Conservation (phyloP, 2,329 filamentous ascomycete genomes). For the Xylariaceae sp. region DNA sequence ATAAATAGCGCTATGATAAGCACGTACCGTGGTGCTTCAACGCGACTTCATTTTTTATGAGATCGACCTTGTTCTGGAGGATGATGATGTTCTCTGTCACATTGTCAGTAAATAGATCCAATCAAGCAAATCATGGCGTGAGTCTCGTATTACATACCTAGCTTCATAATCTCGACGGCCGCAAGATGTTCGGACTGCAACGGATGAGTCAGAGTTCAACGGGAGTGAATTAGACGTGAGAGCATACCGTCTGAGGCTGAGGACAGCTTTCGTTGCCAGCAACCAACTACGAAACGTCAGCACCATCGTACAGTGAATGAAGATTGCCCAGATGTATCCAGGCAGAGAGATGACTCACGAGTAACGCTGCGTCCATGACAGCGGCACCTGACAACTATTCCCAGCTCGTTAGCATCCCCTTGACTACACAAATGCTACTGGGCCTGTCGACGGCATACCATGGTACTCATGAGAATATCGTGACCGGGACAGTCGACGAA, state of each 20-base stretch:
- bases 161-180: conserved; percentile 99
- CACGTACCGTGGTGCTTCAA: conserved; percentile 69
- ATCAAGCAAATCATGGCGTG: too few species aligned
- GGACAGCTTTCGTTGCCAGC: conserved; percentile 98
- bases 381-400: conserved; percentile 83
- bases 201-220: neutral
- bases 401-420: too few species aligned
- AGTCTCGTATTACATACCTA: conserved; percentile 34
- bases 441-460: conserved; percentile 42
- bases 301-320: too few species aligned
- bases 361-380: conserved; percentile 97
- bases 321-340: too few species aligned
- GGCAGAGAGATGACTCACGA: conserved; percentile 54
- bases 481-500: conserved; percentile 99
- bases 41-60: conserved; percentile 95
- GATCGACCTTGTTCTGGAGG: conserved; percentile 97
- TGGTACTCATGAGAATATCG: conserved; percentile 99
- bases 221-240: neutral
- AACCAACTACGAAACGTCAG: conserved; percentile 37
- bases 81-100: conserved; percentile 91
- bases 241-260: conserved; percentile 76
- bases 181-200: conserved; percentile 83
- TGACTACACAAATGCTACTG: too few species aligned
- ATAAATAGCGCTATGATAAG: neutral
- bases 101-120: neutral